Conservation (phyloP, 352 stramenopile genomes). For the Pythium rhizo-oryzae region DNA sequence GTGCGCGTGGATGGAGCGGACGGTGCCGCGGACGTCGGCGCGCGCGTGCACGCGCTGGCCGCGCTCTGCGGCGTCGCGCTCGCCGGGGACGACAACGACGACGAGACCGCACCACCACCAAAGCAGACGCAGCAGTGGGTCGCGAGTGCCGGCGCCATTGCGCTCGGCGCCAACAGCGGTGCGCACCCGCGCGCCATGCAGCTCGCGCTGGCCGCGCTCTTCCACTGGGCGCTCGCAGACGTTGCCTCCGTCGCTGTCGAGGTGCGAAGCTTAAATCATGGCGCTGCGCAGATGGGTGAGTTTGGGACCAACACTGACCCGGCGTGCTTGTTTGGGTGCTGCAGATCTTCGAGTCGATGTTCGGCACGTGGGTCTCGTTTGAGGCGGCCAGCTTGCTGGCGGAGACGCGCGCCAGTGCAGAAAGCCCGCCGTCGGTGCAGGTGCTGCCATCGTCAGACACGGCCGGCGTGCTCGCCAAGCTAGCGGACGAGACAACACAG, state of each 20-base stretch:
- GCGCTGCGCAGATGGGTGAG: not conserved
- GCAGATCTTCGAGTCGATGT: constrained; percentile 19
- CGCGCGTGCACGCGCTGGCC: constrained; percentile 11
- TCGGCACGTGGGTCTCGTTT: constrained; percentile 20
- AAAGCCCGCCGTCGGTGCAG: not conserved
- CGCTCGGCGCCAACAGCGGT: not conserved
- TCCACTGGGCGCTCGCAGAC: constrained; percentile 23
- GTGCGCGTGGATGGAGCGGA: constrained; percentile 22
- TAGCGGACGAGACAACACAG: constrained; percentile 40
- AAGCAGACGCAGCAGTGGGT: constrained; percentile 12
- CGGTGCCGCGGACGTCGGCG: not conserved
- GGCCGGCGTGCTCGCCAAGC: constrained; percentile 31
- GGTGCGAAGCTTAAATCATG: constrained; percentile 9
- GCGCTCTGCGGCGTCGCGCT: constrained; percentile 1
- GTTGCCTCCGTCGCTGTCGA: constrained; percentile 19
- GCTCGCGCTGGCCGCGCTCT: constrained; percentile 22
- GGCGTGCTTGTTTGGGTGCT: not conserved
- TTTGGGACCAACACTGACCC: not conserved
- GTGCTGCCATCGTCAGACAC: constrained; percentile 26
- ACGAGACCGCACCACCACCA: not conserved
- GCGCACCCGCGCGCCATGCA: constrained; percentile 19
- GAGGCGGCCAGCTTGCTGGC: constrained; percentile 11
- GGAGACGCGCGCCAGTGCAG: not conserved
- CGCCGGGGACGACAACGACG: not conserved
- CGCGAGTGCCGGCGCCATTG: not conserved